Conservation (phyloP, 1,139 yeast species). For the Scheffersomyces illinoinensis region DNA sequence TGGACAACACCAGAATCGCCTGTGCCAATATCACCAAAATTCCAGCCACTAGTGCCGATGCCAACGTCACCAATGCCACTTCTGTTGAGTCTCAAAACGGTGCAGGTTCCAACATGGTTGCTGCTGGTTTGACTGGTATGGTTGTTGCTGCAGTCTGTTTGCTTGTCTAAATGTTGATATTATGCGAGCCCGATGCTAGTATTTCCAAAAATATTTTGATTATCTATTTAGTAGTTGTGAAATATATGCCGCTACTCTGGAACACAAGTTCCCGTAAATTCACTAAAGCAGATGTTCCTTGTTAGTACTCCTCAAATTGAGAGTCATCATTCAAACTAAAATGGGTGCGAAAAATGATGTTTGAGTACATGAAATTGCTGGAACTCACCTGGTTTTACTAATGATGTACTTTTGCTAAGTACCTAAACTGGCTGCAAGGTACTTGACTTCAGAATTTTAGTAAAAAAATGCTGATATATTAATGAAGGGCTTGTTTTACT, state of each 20-base stretch:
- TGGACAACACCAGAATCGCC: conserved; percentile 34
- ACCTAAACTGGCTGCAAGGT: neutral
- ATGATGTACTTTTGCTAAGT: neutral
- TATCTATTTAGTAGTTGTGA: neutral
- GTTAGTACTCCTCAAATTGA: neutral
- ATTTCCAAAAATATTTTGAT: neutral
- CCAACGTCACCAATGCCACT: conserved; percentile 7
- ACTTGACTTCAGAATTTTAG: neutral
- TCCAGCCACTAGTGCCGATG: conserved; percentile 2
- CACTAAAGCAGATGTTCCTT: neutral
- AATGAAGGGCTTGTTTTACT: no score
- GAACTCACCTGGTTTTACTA: neutral
- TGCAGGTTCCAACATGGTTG: conserved; percentile 10
- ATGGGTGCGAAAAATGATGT: neutral
- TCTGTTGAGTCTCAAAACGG: conserved; percentile 7
- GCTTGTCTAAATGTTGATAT: conserved; percentile 11
- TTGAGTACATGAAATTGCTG: neutral
- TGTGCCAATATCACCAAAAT: conserved; percentile 41
- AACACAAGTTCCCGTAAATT: neutral
- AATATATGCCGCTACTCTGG: neutral
- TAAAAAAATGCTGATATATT: no score
- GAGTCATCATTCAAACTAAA: neutral
- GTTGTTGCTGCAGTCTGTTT: conserved; percentile 13
- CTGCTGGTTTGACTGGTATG: conserved; percentile 18
- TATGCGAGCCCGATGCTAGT: neutral